A percentile compares a stretch with the other conserved stretches of the same genome.
Evolutionary conservation across 192 early-diverging fungal species (phyloP).

Genomic region (Podila verticillata): DNA sequence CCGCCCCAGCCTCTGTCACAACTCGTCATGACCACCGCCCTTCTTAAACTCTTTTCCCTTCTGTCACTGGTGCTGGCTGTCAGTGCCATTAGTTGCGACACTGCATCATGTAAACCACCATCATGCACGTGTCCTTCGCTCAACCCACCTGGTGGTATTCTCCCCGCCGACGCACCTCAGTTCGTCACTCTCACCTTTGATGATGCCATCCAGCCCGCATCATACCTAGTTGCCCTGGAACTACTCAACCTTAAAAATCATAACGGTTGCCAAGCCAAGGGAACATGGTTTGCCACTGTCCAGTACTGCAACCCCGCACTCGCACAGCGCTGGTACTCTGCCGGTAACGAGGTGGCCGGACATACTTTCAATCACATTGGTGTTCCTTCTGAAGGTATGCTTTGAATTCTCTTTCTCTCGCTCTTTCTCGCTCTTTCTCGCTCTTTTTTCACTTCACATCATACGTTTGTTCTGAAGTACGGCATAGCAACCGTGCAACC

Average conservation of each 20-base stretch:
- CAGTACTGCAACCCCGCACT: constrained; percentile 62
- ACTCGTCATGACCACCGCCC: not conserved
- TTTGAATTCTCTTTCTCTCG: not conserved
- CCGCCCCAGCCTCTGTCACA: not conserved
- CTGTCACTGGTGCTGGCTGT: not conserved
- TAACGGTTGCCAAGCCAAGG: constrained; percentile 56
- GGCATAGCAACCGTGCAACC: too few relatives aligned
- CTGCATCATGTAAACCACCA: constrained; percentile 51
- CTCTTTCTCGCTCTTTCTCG: not conserved
- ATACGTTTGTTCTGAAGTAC: too few relatives aligned
- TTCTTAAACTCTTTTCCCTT: not conserved
- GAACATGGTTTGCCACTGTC: constrained; percentile 64
- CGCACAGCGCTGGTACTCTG: constrained; percentile 62
- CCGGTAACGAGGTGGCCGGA: constrained; percentile 66
- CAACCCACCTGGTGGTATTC: constrained; percentile 47
- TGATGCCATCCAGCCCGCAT: constrained; percentile 56
- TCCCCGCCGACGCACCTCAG: constrained; percentile 53
- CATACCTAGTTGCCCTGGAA: not conserved
- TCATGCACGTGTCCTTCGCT: constrained; percentile 51
- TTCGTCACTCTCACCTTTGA: constrained; percentile 65
- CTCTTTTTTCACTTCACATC: not conserved
- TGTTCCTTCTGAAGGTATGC: constrained; percentile 4
- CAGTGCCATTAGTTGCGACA: constrained; percentile 35
- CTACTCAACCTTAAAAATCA: not conserved
- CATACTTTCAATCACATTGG: constrained; percentile 58